A percentile compares a stretch with the other conserved stretches of the same genome.
These are phyloP conservation scores for Hypoxylon fragiforme DNA, from an alignment of 495 filamentous ascomycete genomes.

Conservation along the genomic window DNA sequence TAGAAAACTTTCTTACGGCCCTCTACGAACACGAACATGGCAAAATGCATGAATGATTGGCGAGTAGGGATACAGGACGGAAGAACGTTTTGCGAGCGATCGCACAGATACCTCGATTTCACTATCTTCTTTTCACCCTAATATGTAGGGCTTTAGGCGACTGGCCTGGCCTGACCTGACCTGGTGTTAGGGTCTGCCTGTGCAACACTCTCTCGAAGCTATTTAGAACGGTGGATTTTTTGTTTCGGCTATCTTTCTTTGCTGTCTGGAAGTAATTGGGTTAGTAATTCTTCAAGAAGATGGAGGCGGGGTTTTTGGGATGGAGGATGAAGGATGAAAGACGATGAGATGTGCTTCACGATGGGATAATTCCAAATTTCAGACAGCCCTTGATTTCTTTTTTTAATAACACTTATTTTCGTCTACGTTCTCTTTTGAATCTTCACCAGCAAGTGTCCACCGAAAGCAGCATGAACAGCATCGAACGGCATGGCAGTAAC, in stretches of 20 bases:
- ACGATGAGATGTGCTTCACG: conserved; percentile 1
- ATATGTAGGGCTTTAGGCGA: too few species aligned
- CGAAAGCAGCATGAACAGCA: conserved; percentile 29
- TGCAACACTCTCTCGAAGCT: conserved; percentile 3
- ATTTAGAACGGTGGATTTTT: conserved; percentile 5
- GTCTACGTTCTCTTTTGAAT: not conserved
- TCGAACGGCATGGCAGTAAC: conserved; percentile 28
- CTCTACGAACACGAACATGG: conserved; percentile 3
- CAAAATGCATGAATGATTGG: conserved; percentile 3
- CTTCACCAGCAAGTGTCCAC: conserved; percentile 10
- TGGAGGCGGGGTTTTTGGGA: conserved; percentile 7
- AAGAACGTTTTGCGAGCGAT: conserved; percentile 32
- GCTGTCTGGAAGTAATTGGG: conserved; percentile 11
- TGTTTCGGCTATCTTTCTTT: not conserved
- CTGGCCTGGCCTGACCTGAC: conserved; percentile 17
- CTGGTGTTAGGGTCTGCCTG: conserved; percentile 19
- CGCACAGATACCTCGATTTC: conserved; percentile 31
- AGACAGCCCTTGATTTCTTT: conserved; percentile 27
- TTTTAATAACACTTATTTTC: conserved; percentile 16
- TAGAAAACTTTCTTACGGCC: conserved; percentile 1
- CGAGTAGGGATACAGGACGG: conserved; percentile 5
- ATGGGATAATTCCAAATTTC: conserved; percentile 22
- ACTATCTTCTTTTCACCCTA: conserved; percentile 11
- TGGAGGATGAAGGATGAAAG: conserved; percentile 4
- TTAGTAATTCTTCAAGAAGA: too few species aligned